Evolutionary conservation across 2,329 filamentous ascomycete genomes (phyloP).

Genomic region (Emergomyces africanus): DNA sequence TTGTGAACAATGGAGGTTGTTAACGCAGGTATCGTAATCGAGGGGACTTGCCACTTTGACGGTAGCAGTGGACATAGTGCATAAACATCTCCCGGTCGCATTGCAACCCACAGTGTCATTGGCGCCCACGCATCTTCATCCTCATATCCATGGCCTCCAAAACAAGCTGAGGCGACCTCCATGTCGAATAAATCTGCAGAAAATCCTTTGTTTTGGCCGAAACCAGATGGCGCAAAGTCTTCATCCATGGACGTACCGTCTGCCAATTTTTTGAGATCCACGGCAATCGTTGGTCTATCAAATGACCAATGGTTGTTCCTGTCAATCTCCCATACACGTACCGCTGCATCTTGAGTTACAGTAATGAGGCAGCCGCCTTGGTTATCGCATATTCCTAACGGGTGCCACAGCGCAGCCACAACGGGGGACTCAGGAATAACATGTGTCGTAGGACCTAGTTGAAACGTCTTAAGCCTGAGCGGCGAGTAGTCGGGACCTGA

Average conservation of each 20-base stretch:
- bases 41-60: constrained; percentile 67
- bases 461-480: constrained; percentile 73
- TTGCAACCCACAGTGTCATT: constrained; percentile 96
- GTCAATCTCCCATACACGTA: constrained; percentile 83
- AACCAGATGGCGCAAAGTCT: constrained; percentile 65
- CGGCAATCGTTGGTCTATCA: constrained; percentile 65
- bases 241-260: constrained; percentile 73
- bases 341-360: constrained; percentile 73
- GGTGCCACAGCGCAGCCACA: constrained; percentile 80
- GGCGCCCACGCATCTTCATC: constrained; percentile 66
- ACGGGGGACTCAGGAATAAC: constrained; percentile 74
- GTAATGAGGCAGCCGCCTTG: constrained; percentile 74
- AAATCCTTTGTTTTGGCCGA: constrained; percentile 65
- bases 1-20: constrained; percentile 73
- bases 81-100: constrained; percentile 86
- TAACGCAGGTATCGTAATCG: constrained; percentile 66
- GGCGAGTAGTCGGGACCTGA: constrained; percentile 53
- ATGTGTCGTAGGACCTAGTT: constrained; percentile 84
- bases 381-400: constrained; percentile 53
- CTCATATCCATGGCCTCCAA: constrained; percentile 55
- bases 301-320: constrained; percentile 77
- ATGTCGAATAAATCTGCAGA: constrained; percentile 86
- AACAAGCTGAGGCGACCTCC: constrained; percentile 82
- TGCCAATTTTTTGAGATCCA: constrained; percentile 79
- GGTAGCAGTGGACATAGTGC: constrained; percentile 84